A percentile compares a stretch with the other conserved stretches of the same genome.
Evolutionary conservation across 495 filamentous ascomycete species (phyloP).

Genomic region (Copromyces sp.): DNA sequence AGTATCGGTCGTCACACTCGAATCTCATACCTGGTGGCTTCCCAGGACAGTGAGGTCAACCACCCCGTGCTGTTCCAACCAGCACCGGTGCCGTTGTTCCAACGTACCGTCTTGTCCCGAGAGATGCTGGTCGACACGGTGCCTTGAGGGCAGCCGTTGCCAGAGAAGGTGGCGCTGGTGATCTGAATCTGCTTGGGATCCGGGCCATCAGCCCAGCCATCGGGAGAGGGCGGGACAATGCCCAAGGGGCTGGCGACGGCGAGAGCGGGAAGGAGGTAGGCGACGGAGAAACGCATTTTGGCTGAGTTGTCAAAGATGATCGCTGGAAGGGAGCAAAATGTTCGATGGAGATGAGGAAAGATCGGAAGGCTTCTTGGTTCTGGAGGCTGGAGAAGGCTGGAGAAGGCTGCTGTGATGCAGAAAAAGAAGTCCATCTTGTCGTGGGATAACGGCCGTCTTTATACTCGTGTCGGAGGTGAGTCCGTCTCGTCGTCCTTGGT

Average conservation of each 20-base stretch:
- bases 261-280: conserved; percentile 38
- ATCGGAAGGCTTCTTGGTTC: conserved; percentile 1
- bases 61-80: background rate
- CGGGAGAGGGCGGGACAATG: conserved; percentile 11
- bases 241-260: conserved; percentile 34
- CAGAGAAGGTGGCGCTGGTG: conserved; percentile 48
- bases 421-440: conserved; percentile 20
- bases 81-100: conserved; percentile 4
- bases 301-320: conserved; percentile 2
- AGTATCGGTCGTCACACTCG: background rate
- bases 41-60: background rate
- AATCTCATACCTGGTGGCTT: background rate
- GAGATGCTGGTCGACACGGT: conserved; percentile 40
- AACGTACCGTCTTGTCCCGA: conserved; percentile 37
- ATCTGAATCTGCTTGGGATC: conserved; percentile 36
- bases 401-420: conserved; percentile 13
- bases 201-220: conserved; percentile 27
- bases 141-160: conserved; percentile 47
- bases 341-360: conserved; percentile 4
- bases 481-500: background rate
- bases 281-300: conserved; percentile 34
- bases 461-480: conserved; percentile 15
- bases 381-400: conserved; percentile 13
- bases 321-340: conserved; percentile 1
- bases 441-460: conserved; percentile 21